Evolutionary conservation across 1,139 yeast genomes (phyloP).

Genomic region (Groenewaldozyma sp.): DNA sequence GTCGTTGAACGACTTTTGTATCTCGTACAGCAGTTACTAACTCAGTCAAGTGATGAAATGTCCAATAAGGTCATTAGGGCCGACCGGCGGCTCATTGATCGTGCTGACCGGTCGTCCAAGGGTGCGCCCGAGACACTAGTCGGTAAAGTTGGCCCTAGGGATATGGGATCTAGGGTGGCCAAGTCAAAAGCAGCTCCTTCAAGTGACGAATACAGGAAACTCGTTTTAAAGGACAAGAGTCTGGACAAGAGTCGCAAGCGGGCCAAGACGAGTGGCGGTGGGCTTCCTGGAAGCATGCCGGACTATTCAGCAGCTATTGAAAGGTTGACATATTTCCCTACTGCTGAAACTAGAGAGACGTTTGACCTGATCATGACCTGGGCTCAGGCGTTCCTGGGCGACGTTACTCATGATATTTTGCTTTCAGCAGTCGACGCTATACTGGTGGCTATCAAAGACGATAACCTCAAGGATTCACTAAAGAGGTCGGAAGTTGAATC

Average conservation of each 20-base stretch:
- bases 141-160: slow-evolving; percentile 54
- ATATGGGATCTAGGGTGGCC: slow-evolving; percentile 54
- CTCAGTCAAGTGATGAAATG: slow-evolving; percentile 34
- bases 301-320: slow-evolving; percentile 20
- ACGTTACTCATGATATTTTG: slow-evolving; percentile 48
- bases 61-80: slow-evolving; percentile 63
- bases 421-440: slow-evolving; percentile 56
- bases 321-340: slow-evolving; percentile 43
- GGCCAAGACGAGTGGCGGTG: slow-evolving; percentile 12
- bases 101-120: slow-evolving; percentile 38
- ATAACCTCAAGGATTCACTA: slow-evolving; percentile 33
- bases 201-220: slow-evolving; percentile 7
- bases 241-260: slow-evolving; percentile 11
- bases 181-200: slow-evolving; percentile 2
- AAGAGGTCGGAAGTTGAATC: slow-evolving; percentile 36
- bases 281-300: slow-evolving; percentile 22
- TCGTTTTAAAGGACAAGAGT: slow-evolving; percentile 3
- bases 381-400: slow-evolving; percentile 44
- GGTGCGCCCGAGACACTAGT: slow-evolving; percentile 63
- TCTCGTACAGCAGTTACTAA: background rate
- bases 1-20: background rate
- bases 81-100: slow-evolving; percentile 41
- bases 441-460: slow-evolving; percentile 50
- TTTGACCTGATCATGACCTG: slow-evolving; percentile 43
- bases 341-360: slow-evolving; percentile 35